These are phyloP conservation scores for Cladophialophora psammophila DNA, from an alignment of 2,329 filamentous ascomycete genomes.

Conservation along the genomic window DNA sequence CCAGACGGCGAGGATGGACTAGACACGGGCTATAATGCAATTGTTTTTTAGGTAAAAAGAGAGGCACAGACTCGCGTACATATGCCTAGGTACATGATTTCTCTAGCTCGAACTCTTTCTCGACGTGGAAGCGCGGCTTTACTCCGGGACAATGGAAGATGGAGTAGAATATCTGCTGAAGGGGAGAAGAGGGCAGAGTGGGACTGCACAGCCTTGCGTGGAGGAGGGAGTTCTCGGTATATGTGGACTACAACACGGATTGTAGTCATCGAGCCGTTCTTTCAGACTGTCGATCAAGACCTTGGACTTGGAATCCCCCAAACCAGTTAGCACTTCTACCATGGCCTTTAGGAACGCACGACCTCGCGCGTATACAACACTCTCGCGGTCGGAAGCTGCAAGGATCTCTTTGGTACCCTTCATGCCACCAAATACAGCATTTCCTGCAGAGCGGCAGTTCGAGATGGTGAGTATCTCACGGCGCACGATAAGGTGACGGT, in stretches of 20 bases:
- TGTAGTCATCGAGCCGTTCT: background rate
- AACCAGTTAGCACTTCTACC: background rate
- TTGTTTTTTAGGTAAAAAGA: background rate
- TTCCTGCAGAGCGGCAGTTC: slow-evolving; percentile 1
- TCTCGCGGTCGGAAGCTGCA: background rate
- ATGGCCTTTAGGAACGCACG: background rate
- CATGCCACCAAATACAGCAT: background rate
- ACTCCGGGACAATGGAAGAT: no score
- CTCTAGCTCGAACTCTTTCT: no score
- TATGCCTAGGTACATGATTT: no score
- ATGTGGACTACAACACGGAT: background rate
- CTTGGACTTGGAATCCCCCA: background rate
- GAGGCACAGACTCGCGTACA: background rate
- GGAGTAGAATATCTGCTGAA: no score
- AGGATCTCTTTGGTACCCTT: slow-evolving; percentile 3
- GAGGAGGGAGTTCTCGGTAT: no score
- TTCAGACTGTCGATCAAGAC: background rate
- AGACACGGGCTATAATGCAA: background rate
- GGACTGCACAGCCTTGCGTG: no score
- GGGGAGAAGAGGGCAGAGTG: no score
- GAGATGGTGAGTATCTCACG: background rate
- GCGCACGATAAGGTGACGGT: background rate
- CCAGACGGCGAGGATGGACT: background rate
- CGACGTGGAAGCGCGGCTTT: no score
- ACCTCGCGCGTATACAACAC: background rate